Percentiles rank a stretch among this genome's conserved stretches.
Evolutionary conservation across 2,329 filamentous ascomycete genomes (phyloP).

Genomic region (Pestalotiopsis sp.): DNA sequence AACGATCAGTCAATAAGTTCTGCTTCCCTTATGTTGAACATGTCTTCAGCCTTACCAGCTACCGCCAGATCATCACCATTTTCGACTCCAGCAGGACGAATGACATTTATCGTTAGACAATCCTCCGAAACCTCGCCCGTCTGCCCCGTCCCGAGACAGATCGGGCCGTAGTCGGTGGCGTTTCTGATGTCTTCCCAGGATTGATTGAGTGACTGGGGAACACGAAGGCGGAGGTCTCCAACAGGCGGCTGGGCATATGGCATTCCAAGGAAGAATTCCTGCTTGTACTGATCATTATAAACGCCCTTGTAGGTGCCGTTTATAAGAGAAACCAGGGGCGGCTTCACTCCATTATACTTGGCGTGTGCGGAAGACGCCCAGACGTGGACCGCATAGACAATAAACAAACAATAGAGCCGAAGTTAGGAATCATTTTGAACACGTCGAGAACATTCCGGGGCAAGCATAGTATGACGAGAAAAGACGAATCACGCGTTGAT

Average conservation of each 20-base stretch:
- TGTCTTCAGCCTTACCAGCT: slow-evolving; percentile 21
- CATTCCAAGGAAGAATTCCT: slow-evolving; percentile 45
- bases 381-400: too few species aligned
- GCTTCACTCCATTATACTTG: too few species aligned
- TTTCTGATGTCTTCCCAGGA: slow-evolving; percentile 36
- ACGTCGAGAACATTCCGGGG: too few species aligned
- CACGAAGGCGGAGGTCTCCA: slow-evolving; percentile 44
- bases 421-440: too few species aligned
- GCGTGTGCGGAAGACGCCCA: too few species aligned
- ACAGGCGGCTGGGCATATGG: slow-evolving; percentile 24
- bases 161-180: slow-evolving; percentile 46
- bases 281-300: slow-evolving; percentile 37
- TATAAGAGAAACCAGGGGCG: not conserved
- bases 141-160: slow-evolving; percentile 53
- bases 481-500: too few species aligned
- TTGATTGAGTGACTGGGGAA: slow-evolving; percentile 49
- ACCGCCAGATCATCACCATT: slow-evolving; percentile 52
- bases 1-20: not conserved
- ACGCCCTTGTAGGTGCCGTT: slow-evolving; percentile 47
- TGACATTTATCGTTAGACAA: slow-evolving; percentile 64
- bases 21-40: not conserved
- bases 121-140: slow-evolving; percentile 45
- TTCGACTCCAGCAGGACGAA: slow-evolving; percentile 51
- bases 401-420: too few species aligned
- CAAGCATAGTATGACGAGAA: too few species aligned